Base-by-base conservation (phyloP, 352 stramenopile genomes). In the Phytophthora ramorum region DNA sequence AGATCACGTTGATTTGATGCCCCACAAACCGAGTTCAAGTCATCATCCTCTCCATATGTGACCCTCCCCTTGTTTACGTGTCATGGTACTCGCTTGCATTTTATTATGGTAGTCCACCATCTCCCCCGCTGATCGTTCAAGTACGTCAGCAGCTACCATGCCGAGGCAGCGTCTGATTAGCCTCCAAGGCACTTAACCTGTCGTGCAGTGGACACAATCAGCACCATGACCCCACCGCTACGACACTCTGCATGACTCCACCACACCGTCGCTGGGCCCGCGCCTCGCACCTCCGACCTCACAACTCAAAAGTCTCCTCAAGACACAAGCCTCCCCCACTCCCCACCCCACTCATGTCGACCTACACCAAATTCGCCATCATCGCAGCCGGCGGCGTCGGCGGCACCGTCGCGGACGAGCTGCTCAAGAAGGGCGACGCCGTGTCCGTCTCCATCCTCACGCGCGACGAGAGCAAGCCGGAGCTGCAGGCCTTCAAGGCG, bases 381-480 rank as follows among this genome's bases (percentile, higher is more conserved):
- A 37, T 74, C 41, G 69, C 49, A 47, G 69, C 63, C 43, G 69
- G 69, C 43, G 63, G 61, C 58, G 45, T 77, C 54, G 69, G 69
- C 24, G 41, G 38, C 45, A 52, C 44, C 37, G 47, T 70, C 37
- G 64, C 37, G 20, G 63, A 73, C 28, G 63, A 76, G 53, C 44
- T 76, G 54, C 59, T 76, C 28, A 73, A 73, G 43, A 63, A 63
- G 19, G 54, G 54, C 28, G 28, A 4, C 4, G 28, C 28, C 17
- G 50, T 49, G 7, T 58, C 59, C 20, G 59, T 76, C 13, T 57
- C 54, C 12, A 63, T 76, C 26, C 69, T 73, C 48, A 37, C 32
- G 32, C 32, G 32, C 32, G 32, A 37, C 32, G 32, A 37, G 32
- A 37, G 10, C 32, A 37, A 76, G 58, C n/a, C 32, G 4, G 58